phyloP scores from a whole-genome alignment of 2,329 filamentous ascomycete genomes.

The Sporothrix pseudoabietina region DNA sequence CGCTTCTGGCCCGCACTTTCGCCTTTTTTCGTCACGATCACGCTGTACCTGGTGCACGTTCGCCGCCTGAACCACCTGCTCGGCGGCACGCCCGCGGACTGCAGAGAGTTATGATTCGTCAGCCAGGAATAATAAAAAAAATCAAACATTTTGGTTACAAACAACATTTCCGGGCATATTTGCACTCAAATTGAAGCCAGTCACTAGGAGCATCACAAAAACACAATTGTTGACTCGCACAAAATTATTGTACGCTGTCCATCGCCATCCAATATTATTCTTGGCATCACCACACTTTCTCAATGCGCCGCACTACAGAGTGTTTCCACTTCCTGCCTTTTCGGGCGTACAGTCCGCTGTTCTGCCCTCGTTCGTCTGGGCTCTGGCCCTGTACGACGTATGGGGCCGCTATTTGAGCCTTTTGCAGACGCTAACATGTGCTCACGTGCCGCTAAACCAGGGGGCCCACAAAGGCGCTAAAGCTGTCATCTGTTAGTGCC shows the following conservation, averaged over 20 bases:
- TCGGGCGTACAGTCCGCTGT: neutral
- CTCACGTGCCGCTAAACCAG: slow-evolving; percentile 4
- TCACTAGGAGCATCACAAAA: neutral
- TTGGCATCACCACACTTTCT: neutral
- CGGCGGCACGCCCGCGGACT: slow-evolving; percentile 32
- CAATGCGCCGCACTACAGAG: neutral
- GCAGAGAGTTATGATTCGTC: no score
- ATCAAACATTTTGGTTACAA: neutral
- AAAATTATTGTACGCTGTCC: neutral
- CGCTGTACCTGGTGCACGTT: slow-evolving; percentile 36
- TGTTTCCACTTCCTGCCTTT: slow-evolving; percentile 10
- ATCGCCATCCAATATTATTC: neutral
- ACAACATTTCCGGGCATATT: neutral
- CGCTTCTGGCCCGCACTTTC: slow-evolving; percentile 35
- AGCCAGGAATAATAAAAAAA: neutral
- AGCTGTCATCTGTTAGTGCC: neutral
- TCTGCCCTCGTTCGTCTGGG: neutral
- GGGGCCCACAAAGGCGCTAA: neutral
- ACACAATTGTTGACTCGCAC: neutral
- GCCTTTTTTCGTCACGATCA: slow-evolving; percentile 35
- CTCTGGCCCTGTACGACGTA: neutral
- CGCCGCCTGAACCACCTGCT: slow-evolving; percentile 35
- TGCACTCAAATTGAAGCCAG: neutral
- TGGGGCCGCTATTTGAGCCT: neutral
- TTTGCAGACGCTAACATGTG: neutral